These are phyloP conservation scores for Sclerotinia glacialis DNA, from an alignment of 2,329 filamentous ascomycete species.

Conservation along the genomic window DNA sequence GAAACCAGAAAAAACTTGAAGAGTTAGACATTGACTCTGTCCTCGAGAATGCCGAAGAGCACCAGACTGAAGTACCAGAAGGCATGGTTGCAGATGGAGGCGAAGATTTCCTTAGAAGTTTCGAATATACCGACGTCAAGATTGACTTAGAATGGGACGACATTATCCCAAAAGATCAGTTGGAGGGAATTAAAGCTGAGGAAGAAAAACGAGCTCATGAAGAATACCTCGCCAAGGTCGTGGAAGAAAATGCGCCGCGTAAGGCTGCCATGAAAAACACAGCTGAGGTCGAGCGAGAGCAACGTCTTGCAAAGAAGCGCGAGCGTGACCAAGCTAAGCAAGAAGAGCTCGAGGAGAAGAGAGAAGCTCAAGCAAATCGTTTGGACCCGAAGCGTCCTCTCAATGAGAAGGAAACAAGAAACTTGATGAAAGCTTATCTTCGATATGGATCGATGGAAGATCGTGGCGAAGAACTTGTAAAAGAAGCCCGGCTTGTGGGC, in stretches of 20 bases:
- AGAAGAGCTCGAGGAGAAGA: slow-evolving; percentile 60
- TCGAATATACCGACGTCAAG: slow-evolving; percentile 96
- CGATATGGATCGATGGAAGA: slow-evolving; percentile 89
- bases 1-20: slow-evolving; percentile 94
- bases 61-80: slow-evolving; percentile 92
- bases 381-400: slow-evolving; percentile 86
- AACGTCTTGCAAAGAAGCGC: slow-evolving; percentile 63
- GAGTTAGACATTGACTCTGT: slow-evolving; percentile 97
- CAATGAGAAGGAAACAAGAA: slow-evolving; percentile 87
- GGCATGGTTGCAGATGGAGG: slow-evolving; percentile 93
- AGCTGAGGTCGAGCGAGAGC: slow-evolving; percentile 60
- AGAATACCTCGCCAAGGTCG: slow-evolving; percentile 74
- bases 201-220: slow-evolving; percentile 83
- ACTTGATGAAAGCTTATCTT: slow-evolving; percentile 86
- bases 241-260: slow-evolving; percentile 82
- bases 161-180: slow-evolving; percentile 91
- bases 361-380: slow-evolving; percentile 70
- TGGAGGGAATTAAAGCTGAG: slow-evolving; percentile 84
- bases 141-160: slow-evolving; percentile 97
- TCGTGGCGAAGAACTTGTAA: slow-evolving; percentile 79
- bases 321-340: slow-evolving; percentile 66
- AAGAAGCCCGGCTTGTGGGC: slow-evolving; percentile 78
- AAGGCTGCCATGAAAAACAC: slow-evolving; percentile 60
- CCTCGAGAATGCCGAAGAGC: slow-evolving; percentile 92
- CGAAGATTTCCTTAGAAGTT: slow-evolving; percentile 87